A percentile compares a stretch with the other conserved stretches of the same genome.
These are phyloP conservation scores for Phialophora expanda DNA, from an alignment of 2,329 filamentous ascomycete species.

Conservation along the genomic window DNA sequence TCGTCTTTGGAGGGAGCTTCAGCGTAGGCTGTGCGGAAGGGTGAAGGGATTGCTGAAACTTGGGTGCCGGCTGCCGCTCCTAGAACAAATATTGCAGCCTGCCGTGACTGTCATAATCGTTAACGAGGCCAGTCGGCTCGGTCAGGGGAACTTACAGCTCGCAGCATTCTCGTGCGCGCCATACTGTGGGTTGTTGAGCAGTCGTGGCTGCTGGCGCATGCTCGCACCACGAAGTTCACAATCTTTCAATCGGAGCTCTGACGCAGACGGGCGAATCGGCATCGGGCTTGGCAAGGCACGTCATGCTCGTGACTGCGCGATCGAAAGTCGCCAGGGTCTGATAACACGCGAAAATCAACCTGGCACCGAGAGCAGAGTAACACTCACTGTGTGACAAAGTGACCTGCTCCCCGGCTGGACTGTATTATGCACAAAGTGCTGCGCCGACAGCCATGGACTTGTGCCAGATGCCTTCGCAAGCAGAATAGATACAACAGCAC, in stretches of 20 bases:
- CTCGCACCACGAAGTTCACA: conserved; percentile 1
- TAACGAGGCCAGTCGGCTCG: conserved; percentile 8
- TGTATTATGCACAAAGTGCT: conserved; percentile 43
- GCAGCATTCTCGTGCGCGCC: conserved; percentile 32
- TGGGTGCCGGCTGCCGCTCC: conserved; percentile 34
- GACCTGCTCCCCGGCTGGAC: neutral
- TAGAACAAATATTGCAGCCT: conserved; percentile 33
- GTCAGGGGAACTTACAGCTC: conserved; percentile 29
- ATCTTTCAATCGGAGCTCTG: conserved; percentile 13
- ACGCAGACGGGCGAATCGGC: neutral
- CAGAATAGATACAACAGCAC: conserved; percentile 34
- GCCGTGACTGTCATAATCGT: conserved; percentile 24
- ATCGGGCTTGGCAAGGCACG: conserved; percentile 7
- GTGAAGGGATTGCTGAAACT: conserved; percentile 42
- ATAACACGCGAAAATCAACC: conserved; percentile 4
- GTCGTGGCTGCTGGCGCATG: conserved; percentile 5
- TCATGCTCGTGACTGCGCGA: conserved; percentile 5
- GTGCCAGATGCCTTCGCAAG: conserved; percentile 40
- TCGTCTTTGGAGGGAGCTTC: conserved; percentile 47
- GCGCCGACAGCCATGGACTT: conserved; percentile 51
- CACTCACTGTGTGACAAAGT: neutral
- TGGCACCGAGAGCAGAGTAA: neutral
- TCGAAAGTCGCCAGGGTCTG: neutral
- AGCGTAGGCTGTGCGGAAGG: conserved; percentile 49
- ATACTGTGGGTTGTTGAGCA: conserved; percentile 22